phyloP scores from a whole-genome alignment of 371 early-diverging fungal species.

The Mucor racemosus region DNA sequence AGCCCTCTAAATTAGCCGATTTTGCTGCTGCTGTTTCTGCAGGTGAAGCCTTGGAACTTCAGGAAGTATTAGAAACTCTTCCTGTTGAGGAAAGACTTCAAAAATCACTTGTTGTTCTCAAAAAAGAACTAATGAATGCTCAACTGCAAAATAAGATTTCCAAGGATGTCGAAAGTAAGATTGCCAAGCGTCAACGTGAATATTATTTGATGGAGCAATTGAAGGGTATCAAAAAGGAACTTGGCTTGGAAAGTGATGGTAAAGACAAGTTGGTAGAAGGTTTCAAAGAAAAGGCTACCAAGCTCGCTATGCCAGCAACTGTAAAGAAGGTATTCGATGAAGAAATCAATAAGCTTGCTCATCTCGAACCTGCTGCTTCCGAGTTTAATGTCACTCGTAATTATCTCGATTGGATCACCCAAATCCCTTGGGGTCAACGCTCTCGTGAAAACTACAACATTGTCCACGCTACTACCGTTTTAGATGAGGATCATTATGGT shows the following conservation, averaged over 20 bases:
- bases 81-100: conserved; percentile 91
- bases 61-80: conserved; percentile 87
- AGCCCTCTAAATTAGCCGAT: conserved; percentile 93
- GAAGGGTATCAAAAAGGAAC: conserved; percentile 97
- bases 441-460: conserved; percentile 91
- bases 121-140: conserved; percentile 96
- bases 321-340: conserved; percentile 96
- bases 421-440: conserved; percentile 94
- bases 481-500: conserved; percentile 99
- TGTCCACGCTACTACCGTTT: conserved; percentile 75
- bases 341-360: conserved; percentile 91
- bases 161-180: conserved; percentile 95
- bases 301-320: conserved; percentile 88
- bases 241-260: conserved; percentile 95
- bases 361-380: conserved; percentile 94
- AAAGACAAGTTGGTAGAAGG: conserved; percentile 95
- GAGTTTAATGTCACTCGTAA: conserved; percentile 98
- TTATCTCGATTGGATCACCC: conserved; percentile 97
- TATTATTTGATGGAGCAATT: conserved; percentile 98
- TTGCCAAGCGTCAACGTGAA: conserved; percentile 94
- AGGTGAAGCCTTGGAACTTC: conserved; percentile 91
- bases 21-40: conserved; percentile 95
- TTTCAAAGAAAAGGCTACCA: conserved; percentile 83
- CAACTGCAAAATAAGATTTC: conserved; percentile 95
- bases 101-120: conserved; percentile 89